phyloP scores from a whole-genome alignment of 176 grass and related monocot species.

The Musa itinerans region DNA sequence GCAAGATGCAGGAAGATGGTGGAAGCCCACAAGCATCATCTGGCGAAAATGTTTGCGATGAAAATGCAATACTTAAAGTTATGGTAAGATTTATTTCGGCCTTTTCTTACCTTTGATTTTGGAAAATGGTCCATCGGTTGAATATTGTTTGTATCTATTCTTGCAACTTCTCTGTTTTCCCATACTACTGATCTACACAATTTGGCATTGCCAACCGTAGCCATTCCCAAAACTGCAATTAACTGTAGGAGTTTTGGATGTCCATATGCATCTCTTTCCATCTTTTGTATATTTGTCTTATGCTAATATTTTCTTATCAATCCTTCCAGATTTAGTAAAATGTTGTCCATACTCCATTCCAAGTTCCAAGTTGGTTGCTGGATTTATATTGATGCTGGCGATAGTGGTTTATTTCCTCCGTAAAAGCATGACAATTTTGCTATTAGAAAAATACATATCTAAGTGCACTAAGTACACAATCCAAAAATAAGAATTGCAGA shows the following conservation, averaged over 20 bases:
- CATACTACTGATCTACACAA: too few relatives aligned
- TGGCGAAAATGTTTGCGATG: slow-evolving; percentile 55
- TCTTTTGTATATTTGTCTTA: too few relatives aligned
- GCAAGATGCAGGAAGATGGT: slow-evolving; percentile 62
- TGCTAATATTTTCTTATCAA: too few relatives aligned
- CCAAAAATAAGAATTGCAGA: too few relatives aligned
- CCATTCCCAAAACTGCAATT: too few relatives aligned
- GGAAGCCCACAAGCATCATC: slow-evolving; percentile 63
- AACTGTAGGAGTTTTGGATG: not conserved
- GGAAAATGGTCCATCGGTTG: not conserved
- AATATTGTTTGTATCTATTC: not conserved
- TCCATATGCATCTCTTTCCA: too few relatives aligned
- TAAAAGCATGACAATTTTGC: not conserved
- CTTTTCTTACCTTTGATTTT: not conserved
- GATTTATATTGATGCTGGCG: too few relatives aligned
- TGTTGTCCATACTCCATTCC: too few relatives aligned
- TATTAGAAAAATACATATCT: not conserved
- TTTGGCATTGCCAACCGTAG: too few relatives aligned
- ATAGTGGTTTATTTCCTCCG: not conserved
- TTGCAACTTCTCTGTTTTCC: not conserved
- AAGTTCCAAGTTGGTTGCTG: too few relatives aligned
- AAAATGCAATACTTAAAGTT: slow-evolving; percentile 88
- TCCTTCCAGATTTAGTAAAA: not conserved
- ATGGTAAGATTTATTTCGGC: slow-evolving; percentile 47
- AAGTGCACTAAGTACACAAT: too few relatives aligned